phyloP scores from a whole-genome alignment of 768 basidiomycete species.

The Termitomyces eurrhizus region DNA sequence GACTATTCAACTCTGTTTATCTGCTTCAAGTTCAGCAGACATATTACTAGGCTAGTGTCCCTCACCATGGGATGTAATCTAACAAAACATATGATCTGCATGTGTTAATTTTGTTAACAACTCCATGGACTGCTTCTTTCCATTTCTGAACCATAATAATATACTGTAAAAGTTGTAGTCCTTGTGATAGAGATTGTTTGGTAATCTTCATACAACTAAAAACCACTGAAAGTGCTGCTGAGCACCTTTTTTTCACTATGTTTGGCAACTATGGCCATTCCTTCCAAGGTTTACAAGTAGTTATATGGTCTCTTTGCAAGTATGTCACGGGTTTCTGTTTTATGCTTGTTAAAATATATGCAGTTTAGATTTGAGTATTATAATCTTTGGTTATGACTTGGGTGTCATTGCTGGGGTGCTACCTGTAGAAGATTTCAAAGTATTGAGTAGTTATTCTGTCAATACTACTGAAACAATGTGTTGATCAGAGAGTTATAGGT shows the following conservation, averaged over 20 bases:
- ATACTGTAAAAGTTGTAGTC: too few relatives aligned
- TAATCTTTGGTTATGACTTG: slow-evolving; percentile 48
- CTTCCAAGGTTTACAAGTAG: slow-evolving; percentile 51
- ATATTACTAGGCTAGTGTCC: too few relatives aligned
- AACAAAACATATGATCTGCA: neutral
- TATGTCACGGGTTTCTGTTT: slow-evolving; percentile 16
- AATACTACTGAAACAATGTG: neutral
- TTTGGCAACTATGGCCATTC: slow-evolving; percentile 23
- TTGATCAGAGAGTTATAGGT: slow-evolving; percentile 24
- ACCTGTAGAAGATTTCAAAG: slow-evolving; percentile 33
- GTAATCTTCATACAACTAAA: too few relatives aligned
- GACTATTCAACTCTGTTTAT: too few relatives aligned
- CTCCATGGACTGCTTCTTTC: neutral
- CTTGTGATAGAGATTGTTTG: too few relatives aligned
- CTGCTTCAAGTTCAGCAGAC: too few relatives aligned
- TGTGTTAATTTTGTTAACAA: neutral
- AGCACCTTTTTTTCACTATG: neutral
- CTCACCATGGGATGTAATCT: neutral
- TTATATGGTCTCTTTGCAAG: slow-evolving; percentile 49
- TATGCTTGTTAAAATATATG: neutral
- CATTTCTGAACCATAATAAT: neutral
- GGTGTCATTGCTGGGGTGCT: slow-evolving; percentile 48
- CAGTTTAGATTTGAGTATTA: slow-evolving; percentile 34
- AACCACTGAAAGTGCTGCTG: too few relatives aligned
- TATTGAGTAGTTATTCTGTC: slow-evolving; percentile 10